These are phyloP conservation scores for Acrocalymma vagum DNA, from an alignment of 2,329 filamentous ascomycete genomes.

Conservation along the genomic window DNA sequence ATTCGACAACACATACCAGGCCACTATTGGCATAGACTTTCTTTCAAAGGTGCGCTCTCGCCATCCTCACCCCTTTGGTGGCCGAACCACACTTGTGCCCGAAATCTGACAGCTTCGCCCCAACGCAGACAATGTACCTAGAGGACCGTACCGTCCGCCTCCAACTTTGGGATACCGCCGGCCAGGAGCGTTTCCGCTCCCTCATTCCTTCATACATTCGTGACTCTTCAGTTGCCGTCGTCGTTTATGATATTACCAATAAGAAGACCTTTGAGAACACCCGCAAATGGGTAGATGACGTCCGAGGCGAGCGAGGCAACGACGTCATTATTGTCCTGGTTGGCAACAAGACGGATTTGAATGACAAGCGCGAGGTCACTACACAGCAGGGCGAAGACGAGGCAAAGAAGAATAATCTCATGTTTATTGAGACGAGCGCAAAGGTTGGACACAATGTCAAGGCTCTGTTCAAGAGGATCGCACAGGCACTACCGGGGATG, in stretches of 20 bases:
- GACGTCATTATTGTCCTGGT: constrained; percentile 99
- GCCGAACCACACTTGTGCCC: background rate
- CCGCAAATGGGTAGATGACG: constrained; percentile 99
- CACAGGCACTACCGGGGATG: constrained; percentile 97
- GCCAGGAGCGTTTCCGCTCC: constrained; percentile 96
- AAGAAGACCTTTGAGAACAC: constrained; percentile 98
- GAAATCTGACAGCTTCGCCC: constrained; percentile 15
- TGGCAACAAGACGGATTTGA: constrained; percentile 98
- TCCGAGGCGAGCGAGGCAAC: constrained; percentile 93
- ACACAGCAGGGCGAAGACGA: constrained; percentile 97
- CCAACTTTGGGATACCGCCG: constrained; percentile 98
- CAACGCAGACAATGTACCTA: constrained; percentile 99
- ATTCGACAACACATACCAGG: constrained; percentile 99
- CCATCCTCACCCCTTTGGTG: background rate
- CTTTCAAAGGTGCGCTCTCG: constrained; percentile 80
- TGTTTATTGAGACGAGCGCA: constrained; percentile 99
- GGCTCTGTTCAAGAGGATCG: constrained; percentile 96
- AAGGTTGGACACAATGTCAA: constrained; percentile 99
- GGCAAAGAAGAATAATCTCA: constrained; percentile 95
- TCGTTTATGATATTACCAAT: constrained; percentile 98
- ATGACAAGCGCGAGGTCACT: constrained; percentile 97
- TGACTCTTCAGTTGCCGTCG: constrained; percentile 96
- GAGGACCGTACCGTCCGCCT: constrained; percentile 97
- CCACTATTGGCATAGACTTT: constrained; percentile 99
- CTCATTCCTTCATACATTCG: constrained; percentile 98